Evolutionary conservation across 2,329 filamentous ascomycete species (phyloP).

Genomic region (Sclerotinia spermophila): DNA sequence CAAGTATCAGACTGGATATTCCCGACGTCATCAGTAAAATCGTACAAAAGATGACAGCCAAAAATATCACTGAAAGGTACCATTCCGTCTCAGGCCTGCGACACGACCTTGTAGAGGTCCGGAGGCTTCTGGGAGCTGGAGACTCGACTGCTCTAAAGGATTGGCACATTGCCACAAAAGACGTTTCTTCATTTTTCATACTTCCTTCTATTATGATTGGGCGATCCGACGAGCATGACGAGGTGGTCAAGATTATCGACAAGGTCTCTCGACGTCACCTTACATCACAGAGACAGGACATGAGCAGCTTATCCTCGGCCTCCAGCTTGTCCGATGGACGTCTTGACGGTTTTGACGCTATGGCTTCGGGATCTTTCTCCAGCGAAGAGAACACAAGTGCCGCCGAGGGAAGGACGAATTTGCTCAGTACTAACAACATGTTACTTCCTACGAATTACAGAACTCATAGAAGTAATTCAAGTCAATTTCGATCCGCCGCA

Average conservation of each 20-base stretch:
- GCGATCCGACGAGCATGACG: slow-evolving; percentile 65
- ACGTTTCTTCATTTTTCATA: slow-evolving; percentile 76
- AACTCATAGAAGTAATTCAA: slow-evolving; percentile 21
- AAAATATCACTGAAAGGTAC: slow-evolving; percentile 82
- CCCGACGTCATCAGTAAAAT: slow-evolving; percentile 79
- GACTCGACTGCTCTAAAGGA: slow-evolving; percentile 66
- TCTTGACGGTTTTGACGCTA: slow-evolving; percentile 25
- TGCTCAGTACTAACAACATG: slow-evolving; percentile 18
- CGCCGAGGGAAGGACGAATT: slow-evolving; percentile 43
- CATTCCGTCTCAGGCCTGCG: slow-evolving; percentile 85
- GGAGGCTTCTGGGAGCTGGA: slow-evolving; percentile 70
- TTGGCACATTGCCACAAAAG: slow-evolving; percentile 75
- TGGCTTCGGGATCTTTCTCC: slow-evolving; percentile 48
- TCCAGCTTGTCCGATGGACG: slow-evolving; percentile 49
- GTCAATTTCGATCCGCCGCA: slow-evolving; percentile 23
- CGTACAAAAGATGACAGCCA: slow-evolving; percentile 89
- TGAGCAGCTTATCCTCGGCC: slow-evolving; percentile 48
- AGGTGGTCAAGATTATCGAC: slow-evolving; percentile 71
- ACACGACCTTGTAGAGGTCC: slow-evolving; percentile 71
- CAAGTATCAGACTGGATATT: slow-evolving; percentile 73
- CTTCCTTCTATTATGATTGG: slow-evolving; percentile 80
- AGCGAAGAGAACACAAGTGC: slow-evolving; percentile 58
- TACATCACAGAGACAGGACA: slow-evolving; percentile 42
- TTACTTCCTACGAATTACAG: slow-evolving; percentile 19
- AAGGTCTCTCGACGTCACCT: slow-evolving; percentile 66